Base-by-base conservation (phyloP, 2,329 filamentous ascomycete genomes). In the Phialophora verrucosa region DNA sequence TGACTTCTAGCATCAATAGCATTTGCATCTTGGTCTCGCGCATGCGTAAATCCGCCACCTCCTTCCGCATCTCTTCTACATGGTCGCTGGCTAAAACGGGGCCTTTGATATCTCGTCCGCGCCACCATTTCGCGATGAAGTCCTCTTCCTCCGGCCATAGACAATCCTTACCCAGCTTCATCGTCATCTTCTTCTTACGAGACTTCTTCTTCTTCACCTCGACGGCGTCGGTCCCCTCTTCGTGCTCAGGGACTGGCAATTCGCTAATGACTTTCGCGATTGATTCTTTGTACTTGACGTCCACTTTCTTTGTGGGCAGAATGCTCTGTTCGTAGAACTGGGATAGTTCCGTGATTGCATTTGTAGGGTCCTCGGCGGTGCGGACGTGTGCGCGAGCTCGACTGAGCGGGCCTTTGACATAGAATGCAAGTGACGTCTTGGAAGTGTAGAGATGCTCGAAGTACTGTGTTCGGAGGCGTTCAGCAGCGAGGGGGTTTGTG, bases 21-120 rank as follows among this genome's bases (percentile, higher is more conserved):
- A 83, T 79, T 69, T 84, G 82, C 55, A 84, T 73, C 65, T 83
- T 79, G 1, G 80, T 83, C 67, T 84, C 82, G 44, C 82, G 77
- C 53, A 81, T 73, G 57, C 82, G 78, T 55, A 83, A 72, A 57
- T 82, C 80, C 11, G 77, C 77, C 11, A 82, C 70, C 54, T 78
- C 74, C 56, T 76, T 78, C 64, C 78, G 81, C 5, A 77, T 73
- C 56, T 70, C 67, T 10, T 66, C 59, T 31, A 20, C 11, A 10
- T 17, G 51, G 4, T 53, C 38, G 11, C 42, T 55, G 12, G 56
- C 50, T 31, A 23, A 51, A n/a, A 56, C 31, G 29, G 44, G 44
- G 11, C 61, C 12, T 44, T 68, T 67, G 14, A 69, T 31, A 49
- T 75, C 75, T 57, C 79, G 74, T n/a, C 73, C 73, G 47, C 76